These are phyloP conservation scores for Arachis hypogaea DNA, from an alignment of 306 rosid genomes.

Conservation along the genomic window DNA sequence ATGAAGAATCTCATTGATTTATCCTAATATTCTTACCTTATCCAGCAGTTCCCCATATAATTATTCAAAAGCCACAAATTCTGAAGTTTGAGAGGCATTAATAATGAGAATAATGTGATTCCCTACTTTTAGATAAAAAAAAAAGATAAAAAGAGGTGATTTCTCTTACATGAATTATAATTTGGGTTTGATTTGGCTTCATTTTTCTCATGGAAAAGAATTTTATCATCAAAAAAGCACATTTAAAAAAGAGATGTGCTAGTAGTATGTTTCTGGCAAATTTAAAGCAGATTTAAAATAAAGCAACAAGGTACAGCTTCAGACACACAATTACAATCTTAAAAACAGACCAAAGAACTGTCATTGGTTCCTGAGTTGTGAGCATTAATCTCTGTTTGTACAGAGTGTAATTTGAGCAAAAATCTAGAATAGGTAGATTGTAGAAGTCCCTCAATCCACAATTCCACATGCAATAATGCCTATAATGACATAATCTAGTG, in stretches of 20 bases:
- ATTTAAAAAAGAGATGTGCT: constrained; percentile 30
- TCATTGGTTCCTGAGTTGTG: constrained; percentile 28
- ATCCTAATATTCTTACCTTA: too few species aligned
- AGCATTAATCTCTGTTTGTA: constrained; percentile 7
- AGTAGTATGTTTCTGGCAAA: constrained; percentile 21
- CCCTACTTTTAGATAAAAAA: too few species aligned
- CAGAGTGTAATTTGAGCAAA: constrained; percentile 23
- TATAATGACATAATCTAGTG: constrained; percentile 4
- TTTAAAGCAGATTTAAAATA: constrained; percentile 34
- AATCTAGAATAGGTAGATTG: neutral
- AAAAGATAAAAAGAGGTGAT: too few species aligned
- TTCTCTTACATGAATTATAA: neutral
- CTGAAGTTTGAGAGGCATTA: constrained; percentile 1
- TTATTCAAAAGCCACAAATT: too few species aligned
- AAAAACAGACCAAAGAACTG: constrained; percentile 13
- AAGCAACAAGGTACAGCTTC: constrained; percentile 18
- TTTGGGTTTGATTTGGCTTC: neutral
- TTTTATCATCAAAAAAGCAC: constrained; percentile 2
- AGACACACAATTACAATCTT: constrained; percentile 21
- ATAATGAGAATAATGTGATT: neutral
- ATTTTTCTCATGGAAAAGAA: constrained; percentile 12
- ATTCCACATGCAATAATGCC: constrained; percentile 17
- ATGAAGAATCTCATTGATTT: too few species aligned
- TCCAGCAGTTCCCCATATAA: too few species aligned
- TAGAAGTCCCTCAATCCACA: constrained; percentile 31